Percentiles rank a stretch among this genome's conserved stretches.
These are phyloP conservation scores for Arthrobotrys sinensis DNA, from an alignment of 2,329 filamentous ascomycete genomes.

Conservation along the genomic window DNA sequence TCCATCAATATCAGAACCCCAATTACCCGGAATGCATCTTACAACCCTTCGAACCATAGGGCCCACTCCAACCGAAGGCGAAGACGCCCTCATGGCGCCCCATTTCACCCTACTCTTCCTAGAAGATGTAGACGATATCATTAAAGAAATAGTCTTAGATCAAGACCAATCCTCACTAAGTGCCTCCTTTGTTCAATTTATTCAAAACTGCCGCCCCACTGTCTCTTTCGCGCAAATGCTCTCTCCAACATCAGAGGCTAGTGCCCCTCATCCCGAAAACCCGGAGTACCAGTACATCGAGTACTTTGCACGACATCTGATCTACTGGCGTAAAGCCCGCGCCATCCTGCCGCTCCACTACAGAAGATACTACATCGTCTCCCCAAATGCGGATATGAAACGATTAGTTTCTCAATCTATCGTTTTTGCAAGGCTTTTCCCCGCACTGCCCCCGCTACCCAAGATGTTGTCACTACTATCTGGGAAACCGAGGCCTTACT, in stretches of 20 bases:
- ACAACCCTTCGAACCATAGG: slow-evolving; percentile 86
- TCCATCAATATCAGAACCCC: slow-evolving; percentile 63
- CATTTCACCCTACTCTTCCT: slow-evolving; percentile 90
- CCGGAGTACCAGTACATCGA: slow-evolving; percentile 82
- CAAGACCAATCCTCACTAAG: slow-evolving; percentile 79
- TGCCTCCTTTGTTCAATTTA: slow-evolving; percentile 84
- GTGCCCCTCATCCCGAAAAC: slow-evolving; percentile 78
- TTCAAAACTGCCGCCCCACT: slow-evolving; percentile 80
- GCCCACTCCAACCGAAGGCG: slow-evolving; percentile 78
- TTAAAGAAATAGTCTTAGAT: slow-evolving; percentile 74
- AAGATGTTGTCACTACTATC: slow-evolving; percentile 90
- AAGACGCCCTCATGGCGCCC: slow-evolving; percentile 78
- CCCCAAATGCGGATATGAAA: slow-evolving; percentile 84
- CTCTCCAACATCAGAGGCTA: slow-evolving; percentile 67
- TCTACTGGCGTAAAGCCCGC: slow-evolving; percentile 94
- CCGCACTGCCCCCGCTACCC: slow-evolving; percentile 83
- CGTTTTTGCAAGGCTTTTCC: slow-evolving; percentile 83
- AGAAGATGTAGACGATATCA: slow-evolving; percentile 82
- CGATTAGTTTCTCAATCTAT: slow-evolving; percentile 77
- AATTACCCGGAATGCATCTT: slow-evolving; percentile 67
- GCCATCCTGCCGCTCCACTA: slow-evolving; percentile 92
- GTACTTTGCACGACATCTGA: slow-evolving; percentile 93
- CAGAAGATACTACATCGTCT: slow-evolving; percentile 90
- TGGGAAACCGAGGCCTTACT: slow-evolving; percentile 84
- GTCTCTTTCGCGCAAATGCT: slow-evolving; percentile 71